Evolutionary conservation across 2,329 filamentous ascomycete species (phyloP), one percentile per base, ranked within the genome.

Genomic region (Calycina herbarum): DNA sequence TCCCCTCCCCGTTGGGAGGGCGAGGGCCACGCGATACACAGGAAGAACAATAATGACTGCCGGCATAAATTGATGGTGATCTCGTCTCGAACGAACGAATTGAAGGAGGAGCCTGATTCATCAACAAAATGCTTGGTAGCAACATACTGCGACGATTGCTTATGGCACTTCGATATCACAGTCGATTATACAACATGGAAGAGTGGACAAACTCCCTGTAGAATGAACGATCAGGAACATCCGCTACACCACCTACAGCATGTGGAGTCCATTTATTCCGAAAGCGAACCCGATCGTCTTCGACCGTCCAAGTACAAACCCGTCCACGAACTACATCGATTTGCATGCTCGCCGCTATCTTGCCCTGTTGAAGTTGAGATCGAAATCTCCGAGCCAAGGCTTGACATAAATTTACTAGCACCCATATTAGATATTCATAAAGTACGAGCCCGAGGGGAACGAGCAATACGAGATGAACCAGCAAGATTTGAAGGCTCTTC

Each of bases 191-290:
- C 78, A 13, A 74, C 78, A n/a, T 75, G 73, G 58, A 76, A 76
- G 38, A 76, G 73, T 60, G 73, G 74, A 24, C 64, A 67, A 63
- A 64, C 61, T 24, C 68, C 72, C 17, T 75, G 72, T 61, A 67
- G 67, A 35, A 77, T 81, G 24, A 61, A 64, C 5, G 85, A 79
- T 62, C 67, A 72, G 11, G 77, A 81, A 1, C 82, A 80, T 68
- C 85, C 86, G 35, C 75, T 91, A 5, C 89, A 92, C 74, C 89
- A 91, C 74, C 82, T 90, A 65, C 70, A 67, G n/a, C 66, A 71
- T 57, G 62, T 67, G 4, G 76, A 80, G 42, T 83, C 78, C 48
- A 77, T 74, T 42, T 75, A 77, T 64, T 72, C 75, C 27, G 75
- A 75, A 61, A 72, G 77, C 40, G 70, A 70, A 65, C 71, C 73